Conservation (phyloP, 2,329 filamentous ascomycete genomes). For the Diaporthe sp. region DNA sequence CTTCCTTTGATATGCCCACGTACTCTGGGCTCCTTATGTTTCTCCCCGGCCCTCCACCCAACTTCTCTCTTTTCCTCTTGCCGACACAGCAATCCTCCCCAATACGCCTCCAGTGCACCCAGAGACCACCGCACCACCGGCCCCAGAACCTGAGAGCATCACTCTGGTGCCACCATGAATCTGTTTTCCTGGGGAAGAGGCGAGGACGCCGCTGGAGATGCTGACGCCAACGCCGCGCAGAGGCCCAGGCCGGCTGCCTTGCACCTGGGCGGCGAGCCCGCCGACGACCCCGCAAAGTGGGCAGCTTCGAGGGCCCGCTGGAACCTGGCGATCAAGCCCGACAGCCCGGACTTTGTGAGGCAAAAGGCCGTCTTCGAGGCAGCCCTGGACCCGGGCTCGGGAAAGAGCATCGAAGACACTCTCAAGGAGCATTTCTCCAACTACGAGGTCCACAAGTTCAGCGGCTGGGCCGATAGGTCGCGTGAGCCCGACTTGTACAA, state of each 20-base stretch:
- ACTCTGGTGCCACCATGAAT: conserved; percentile 15
- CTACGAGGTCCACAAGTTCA: conserved; percentile 33
- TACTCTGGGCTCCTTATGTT: neutral
- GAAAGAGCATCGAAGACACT: conserved; percentile 24
- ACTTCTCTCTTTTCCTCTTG: neutral
- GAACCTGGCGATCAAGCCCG: conserved; percentile 23
- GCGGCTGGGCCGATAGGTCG: conserved; percentile 31
- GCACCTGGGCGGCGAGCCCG: neutral
- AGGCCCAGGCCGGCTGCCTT: neutral
- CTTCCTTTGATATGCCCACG: neutral
- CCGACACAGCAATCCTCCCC: conserved; percentile 9
- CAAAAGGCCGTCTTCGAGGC: conserved; percentile 6
- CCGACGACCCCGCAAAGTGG: conserved; percentile 21
- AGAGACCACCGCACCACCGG: neutral
- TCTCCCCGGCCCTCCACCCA: neutral
- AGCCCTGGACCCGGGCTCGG: neutral
- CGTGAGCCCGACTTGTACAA: conserved; percentile 6
- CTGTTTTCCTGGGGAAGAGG: neutral
- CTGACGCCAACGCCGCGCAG: neutral
- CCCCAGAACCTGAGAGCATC: neutral
- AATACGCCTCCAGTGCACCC: neutral
- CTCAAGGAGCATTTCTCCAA: conserved; percentile 23
- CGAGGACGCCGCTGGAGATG: neutral
- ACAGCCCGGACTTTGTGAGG: neutral
- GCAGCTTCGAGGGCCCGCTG: conserved; percentile 25